Conservation (phyloP, 495 filamentous ascomycete species). For the Cryomyces antarcticus region DNA sequence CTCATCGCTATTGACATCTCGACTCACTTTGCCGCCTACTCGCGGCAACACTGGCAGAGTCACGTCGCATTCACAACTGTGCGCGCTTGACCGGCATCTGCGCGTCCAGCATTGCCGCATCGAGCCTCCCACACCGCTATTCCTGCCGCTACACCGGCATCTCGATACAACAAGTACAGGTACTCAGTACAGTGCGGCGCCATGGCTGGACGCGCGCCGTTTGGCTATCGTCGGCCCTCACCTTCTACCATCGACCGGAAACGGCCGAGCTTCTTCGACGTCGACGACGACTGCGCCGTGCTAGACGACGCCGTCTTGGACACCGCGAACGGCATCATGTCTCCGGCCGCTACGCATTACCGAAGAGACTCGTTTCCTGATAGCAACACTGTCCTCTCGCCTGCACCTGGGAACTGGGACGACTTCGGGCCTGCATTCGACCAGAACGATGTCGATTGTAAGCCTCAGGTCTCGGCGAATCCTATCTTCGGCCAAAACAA, state of each 20-base stretch:
- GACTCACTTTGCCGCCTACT: too few species aligned
- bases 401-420: slow-evolving; percentile 12
- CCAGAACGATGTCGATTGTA: slow-evolving; percentile 9
- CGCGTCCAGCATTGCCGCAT: slow-evolving; percentile 5
- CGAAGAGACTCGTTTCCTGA: slow-evolving; percentile 10
- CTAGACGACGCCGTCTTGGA: slow-evolving; percentile 13
- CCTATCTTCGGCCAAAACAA: slow-evolving; percentile 21
- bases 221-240: slow-evolving; percentile 14
- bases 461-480: slow-evolving; percentile 4
- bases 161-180: slow-evolving; percentile 10
- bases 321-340: slow-evolving; percentile 13
- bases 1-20: too few species aligned
- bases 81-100: too few species aligned
- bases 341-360: slow-evolving; percentile 10
- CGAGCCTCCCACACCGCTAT: slow-evolving; percentile 18
- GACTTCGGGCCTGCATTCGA: slow-evolving; percentile 6
- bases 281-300: slow-evolving; percentile 15
- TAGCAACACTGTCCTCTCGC: slow-evolving; percentile 8
- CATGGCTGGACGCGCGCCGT: slow-evolving; percentile 7
- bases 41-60: too few species aligned
- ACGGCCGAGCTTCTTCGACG: slow-evolving; percentile 10
- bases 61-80: too few species aligned
- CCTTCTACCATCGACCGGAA: slow-evolving; percentile 10
- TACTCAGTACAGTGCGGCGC: slow-evolving; percentile 4
- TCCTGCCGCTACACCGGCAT: slow-evolving; percentile 14